Percentiles rank a stretch among this genome's conserved stretches.
These are phyloP conservation scores for Favolaschia claudopus DNA, from an alignment of 768 basidiomycete species.

Conservation along the genomic window DNA sequence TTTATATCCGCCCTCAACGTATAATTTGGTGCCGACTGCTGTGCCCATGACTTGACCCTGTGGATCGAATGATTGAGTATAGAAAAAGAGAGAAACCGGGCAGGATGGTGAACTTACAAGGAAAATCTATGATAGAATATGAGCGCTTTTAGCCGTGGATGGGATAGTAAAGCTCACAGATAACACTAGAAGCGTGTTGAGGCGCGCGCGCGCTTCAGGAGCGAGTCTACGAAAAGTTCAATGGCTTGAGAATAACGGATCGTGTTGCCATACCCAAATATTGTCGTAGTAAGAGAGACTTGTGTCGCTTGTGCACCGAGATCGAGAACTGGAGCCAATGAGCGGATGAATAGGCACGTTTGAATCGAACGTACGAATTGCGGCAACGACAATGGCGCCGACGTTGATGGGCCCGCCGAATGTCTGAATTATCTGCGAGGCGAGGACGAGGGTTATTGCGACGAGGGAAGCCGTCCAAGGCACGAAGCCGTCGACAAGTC, in stretches of 20 bases:
- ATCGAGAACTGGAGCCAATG: constrained; percentile 44
- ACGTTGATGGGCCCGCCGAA: constrained; percentile 58
- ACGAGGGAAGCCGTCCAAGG: constrained; percentile 65
- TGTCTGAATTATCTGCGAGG: constrained; percentile 55
- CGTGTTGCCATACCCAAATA: constrained; percentile 55
- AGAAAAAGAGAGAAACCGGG: too few relatives aligned
- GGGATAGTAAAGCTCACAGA: constrained; percentile 3
- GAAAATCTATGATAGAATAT: constrained; percentile 13
- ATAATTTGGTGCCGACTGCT: constrained; percentile 59
- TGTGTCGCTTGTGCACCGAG: constrained; percentile 60
- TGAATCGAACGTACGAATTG: constrained; percentile 42
- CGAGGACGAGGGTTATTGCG: constrained; percentile 44
- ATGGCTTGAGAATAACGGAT: too few relatives aligned
- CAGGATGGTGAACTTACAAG: constrained; percentile 1
- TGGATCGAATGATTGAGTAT: background rate
- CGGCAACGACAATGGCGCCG: constrained; percentile 58
- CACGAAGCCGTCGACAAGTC: constrained; percentile 58
- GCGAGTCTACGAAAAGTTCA: constrained; percentile 37
- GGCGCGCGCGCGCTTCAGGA: constrained; percentile 53
- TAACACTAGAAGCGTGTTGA: constrained; percentile 63
- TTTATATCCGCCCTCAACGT: constrained; percentile 59
- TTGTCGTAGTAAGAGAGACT: constrained; percentile 53
- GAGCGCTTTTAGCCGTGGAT: background rate
- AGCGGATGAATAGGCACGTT: background rate
- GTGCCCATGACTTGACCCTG: constrained; percentile 68